These are phyloP conservation scores for Ramaria rubella DNA, from an alignment of 768 basidiomycete species.

Conservation along the genomic window DNA sequence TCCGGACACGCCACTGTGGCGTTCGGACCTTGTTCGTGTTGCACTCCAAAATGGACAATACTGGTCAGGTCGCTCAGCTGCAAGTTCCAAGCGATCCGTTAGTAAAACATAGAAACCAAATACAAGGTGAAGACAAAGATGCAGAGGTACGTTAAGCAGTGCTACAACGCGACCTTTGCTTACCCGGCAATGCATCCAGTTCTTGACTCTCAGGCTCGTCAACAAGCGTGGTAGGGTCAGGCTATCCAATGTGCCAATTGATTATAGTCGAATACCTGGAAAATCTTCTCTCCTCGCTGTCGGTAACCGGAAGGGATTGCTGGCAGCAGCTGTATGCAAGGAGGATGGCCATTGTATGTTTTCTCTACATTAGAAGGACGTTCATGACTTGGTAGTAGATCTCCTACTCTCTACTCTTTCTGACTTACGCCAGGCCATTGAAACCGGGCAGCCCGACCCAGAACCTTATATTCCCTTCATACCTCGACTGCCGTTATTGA, in stretches of 20 bases:
- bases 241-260: conserved; percentile 48
- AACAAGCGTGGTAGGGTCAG: conserved; percentile 61
- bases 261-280: conserved; percentile 34
- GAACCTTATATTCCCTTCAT: conserved; percentile 38
- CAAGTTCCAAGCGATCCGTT: background rate
- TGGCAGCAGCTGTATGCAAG: conserved; percentile 50
- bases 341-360: conserved; percentile 21
- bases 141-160: background rate
- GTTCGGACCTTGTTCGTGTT: background rate
- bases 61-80: background rate
- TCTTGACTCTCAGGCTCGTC: conserved; percentile 33
- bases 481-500: conserved; percentile 45
- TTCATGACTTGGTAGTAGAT: conserved; percentile 30
- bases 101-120: background rate
- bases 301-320: conserved; percentile 60
- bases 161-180: background rate
- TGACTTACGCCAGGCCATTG: conserved; percentile 39
- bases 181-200: conserved; percentile 19
- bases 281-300: conserved; percentile 51
- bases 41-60: background rate
- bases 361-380: conserved; percentile 24
- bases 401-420: conserved; percentile 54
- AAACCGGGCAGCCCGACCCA: conserved; percentile 30
- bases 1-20: background rate
- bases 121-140: background rate